Evolutionary conservation across 345 rosid species (phyloP), one percentile per base, ranked within the genome.

Genomic region (Trapa bicornis): DNA sequence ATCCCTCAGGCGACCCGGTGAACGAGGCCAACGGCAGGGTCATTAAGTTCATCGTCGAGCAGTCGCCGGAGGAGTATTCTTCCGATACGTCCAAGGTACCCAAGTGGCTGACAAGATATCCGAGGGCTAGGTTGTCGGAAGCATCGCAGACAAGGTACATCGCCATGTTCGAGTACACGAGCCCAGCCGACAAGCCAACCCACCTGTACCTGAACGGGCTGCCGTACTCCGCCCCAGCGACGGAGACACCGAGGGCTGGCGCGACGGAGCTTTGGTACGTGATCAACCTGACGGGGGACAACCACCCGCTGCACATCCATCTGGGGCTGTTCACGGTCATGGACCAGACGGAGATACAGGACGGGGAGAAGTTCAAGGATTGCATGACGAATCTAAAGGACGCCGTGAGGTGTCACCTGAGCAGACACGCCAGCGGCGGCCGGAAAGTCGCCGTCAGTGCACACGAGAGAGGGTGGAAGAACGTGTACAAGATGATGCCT

Each of bases 391-490:
- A 79, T 52, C 22, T 14, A 32, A 87, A 94, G 77, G 79, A 94
- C 63, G 97, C 93, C 14, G 68, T 79, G 53, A 78, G 75, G 64
- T 94, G 99, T 76, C 62, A 80, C 7, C 56, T 94, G 29, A 72
- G 72, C 39, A 77, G 72, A 64, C 70, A 86, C 64, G 88, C 91
- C 67, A 82, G 83, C 32, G 97, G 97, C 47, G 70, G 29, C 29
- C 29, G 48, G 65, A 88, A 66, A 47, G 2, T 73, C 32, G 77
- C 38, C 64, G 97, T 86, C 71, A 7, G 16, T 62, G 72, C 78
- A 0, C 89, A 94, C 47, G 97, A 94, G 85, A 78, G 77, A 14
- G 97, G 99, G 61, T 94, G 97, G 97, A 94, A 94, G 83, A 94
- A 94, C 43, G 97, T 91, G 74, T 94, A 88, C 77, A 94, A 91